phyloP scores from a whole-genome alignment of 495 filamentous ascomycete genomes.

The Astrothelium subdiscretum region DNA sequence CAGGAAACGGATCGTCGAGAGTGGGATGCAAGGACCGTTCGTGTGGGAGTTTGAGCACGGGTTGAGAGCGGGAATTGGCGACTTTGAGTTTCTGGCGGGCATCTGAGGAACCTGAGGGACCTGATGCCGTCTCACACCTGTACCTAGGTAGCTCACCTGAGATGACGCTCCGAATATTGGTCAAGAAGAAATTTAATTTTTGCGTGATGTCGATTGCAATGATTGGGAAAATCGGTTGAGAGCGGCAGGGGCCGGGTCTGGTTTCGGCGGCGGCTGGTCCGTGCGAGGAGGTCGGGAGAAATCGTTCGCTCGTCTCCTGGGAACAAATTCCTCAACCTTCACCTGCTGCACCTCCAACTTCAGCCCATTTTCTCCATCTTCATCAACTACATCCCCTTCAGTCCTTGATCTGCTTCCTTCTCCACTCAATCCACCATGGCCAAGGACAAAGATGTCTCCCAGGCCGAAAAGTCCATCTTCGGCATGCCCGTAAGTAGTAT shows the following conservation, averaged over 20 bases:
- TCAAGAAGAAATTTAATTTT: not conserved
- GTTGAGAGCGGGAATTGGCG: conserved; percentile 33
- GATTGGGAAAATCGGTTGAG: not conserved
- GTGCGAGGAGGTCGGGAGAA: not conserved
- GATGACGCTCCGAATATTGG: too few species aligned
- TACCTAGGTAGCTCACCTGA: not conserved
- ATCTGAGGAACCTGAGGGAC: not conserved
- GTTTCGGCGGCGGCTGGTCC: not conserved
- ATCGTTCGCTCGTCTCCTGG: not conserved
- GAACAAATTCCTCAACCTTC: not conserved
- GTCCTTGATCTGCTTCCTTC: not conserved
- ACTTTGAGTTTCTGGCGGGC: conserved; percentile 24
- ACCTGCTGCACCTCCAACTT: not conserved
- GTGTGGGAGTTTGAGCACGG: conserved; percentile 45
- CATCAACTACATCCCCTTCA: not conserved
- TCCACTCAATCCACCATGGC: conserved; percentile 2
- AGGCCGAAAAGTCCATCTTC: conserved; percentile 40
- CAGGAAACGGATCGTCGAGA: conserved; percentile 39
- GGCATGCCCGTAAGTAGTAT: conserved; percentile 69
- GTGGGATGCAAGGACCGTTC: conserved; percentile 29
- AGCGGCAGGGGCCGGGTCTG: not conserved
- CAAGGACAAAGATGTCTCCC: conserved; percentile 4
- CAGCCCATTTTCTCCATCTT: not conserved
- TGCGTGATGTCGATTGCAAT: not conserved
- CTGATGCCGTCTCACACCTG: not conserved